These are phyloP conservation scores for Dactylis glomerata DNA, from an alignment of 176 grass and related monocot genomes.

Conservation along the genomic window DNA sequence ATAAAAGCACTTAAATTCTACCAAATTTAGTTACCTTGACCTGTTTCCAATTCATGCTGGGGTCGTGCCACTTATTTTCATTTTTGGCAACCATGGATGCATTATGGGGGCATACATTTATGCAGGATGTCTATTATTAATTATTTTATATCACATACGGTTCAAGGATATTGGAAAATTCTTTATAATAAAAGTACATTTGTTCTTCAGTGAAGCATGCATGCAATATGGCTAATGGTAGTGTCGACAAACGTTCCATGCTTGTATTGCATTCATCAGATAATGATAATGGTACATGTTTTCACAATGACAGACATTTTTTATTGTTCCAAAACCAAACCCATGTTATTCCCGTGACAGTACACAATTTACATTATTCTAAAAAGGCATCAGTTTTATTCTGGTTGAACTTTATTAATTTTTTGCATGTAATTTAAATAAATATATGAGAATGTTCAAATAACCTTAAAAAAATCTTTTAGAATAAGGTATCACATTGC, in stretches of 20 bases:
- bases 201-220: not conserved
- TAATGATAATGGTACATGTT: not conserved
- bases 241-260: not conserved
- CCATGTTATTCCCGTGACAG: not conserved
- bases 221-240: not conserved
- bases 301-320: not conserved
- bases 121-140: not conserved
- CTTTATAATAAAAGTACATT: not conserved
- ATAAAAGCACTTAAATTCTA: not conserved
- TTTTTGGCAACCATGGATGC: not conserved
- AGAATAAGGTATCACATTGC: not conserved
- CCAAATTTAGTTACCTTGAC: not conserved
- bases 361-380: not conserved
- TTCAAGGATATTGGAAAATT: not conserved
- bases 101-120: not conserved
- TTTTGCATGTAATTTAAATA: not conserved
- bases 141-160: not conserved
- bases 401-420: not conserved
- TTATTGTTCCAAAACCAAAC: not conserved
- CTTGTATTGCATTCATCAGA: not conserved
- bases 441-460: not conserved
- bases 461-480: not conserved
- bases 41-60: not conserved
- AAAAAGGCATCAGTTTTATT: not conserved
- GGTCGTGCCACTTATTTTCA: not conserved